These are phyloP conservation scores for Cercospora citrullina DNA, from an alignment of 2,329 filamentous ascomycete genomes.

Conservation along the genomic window DNA sequence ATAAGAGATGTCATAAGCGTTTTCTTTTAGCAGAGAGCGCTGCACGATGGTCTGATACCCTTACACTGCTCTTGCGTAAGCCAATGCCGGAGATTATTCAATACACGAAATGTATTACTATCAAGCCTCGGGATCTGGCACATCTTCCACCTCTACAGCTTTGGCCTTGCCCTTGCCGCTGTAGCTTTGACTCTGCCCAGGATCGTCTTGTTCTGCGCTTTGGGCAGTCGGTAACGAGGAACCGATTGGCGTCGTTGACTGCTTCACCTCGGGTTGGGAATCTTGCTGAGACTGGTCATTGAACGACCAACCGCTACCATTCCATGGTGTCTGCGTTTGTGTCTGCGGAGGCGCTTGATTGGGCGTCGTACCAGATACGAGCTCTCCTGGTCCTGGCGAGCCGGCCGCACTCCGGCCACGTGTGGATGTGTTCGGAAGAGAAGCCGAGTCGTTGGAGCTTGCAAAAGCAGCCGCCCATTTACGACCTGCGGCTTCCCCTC, in stretches of 20 bases:
- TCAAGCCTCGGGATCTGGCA: slow-evolving; percentile 31
- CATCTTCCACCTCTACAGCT: slow-evolving; percentile 46
- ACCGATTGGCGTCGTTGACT: background rate
- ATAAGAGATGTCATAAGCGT: background rate
- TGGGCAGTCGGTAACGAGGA: background rate
- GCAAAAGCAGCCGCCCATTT: slow-evolving; percentile 4
- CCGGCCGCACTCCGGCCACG: background rate
- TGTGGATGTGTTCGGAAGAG: background rate
- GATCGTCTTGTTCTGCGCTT: background rate
- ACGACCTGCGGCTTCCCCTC: slow-evolving; percentile 4
- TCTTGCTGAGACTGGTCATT: slow-evolving; percentile 3
- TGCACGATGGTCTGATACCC: background rate
- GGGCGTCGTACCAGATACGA: background rate
- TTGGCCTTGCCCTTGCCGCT: slow-evolving; percentile 38
- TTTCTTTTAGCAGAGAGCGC: background rate
- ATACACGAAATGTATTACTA: background rate
- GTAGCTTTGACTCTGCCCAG: slow-evolving; percentile 17
- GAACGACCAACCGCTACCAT: slow-evolving; percentile 25
- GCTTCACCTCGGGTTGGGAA: background rate
- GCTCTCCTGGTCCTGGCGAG: background rate
- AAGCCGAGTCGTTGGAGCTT: background rate
- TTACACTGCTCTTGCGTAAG: background rate
- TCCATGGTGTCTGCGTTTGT: slow-evolving; percentile 20
- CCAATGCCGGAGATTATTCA: background rate
- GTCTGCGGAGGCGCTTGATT: background rate